Conservation (phyloP, 148 eudicot species). For the Talinum fruticosum region DNA sequence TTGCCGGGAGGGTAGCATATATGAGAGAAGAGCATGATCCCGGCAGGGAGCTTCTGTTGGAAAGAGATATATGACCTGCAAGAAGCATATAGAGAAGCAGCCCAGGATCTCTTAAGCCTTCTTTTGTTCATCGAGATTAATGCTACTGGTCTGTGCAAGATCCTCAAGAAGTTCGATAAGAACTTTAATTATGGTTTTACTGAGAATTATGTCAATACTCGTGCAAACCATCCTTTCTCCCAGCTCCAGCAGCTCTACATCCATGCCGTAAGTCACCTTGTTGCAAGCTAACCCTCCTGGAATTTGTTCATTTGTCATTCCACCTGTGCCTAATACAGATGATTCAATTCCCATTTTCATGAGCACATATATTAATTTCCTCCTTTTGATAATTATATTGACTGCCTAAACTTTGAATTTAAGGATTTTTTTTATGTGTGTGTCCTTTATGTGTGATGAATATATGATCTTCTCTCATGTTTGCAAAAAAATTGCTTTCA, state of each 20-base stretch:
- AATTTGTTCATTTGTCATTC: too few relatives aligned
- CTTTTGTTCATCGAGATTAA: conserved; percentile 42
- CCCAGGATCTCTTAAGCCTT: conserved; percentile 31
- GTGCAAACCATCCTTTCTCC: conserved; percentile 53
- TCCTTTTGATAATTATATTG: too few relatives aligned
- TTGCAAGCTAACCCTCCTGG: too few relatives aligned
- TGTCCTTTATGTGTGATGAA: background rate
- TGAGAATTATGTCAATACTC: conserved; percentile 49
- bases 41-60: too few relatives aligned
- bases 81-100: too few relatives aligned
- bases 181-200: conserved; percentile 45
- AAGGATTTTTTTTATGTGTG: background rate
- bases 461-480: background rate
- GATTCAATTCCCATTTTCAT: too few relatives aligned
- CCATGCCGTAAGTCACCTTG: conserved; percentile 39
- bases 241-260: conserved; percentile 50
- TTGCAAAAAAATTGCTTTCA: background rate
- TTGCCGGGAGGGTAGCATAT: too few relatives aligned
- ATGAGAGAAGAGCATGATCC: too few relatives aligned
- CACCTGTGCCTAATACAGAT: too few relatives aligned
- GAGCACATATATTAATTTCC: too few relatives aligned
- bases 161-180: conserved; percentile 55
- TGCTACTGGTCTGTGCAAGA: conserved; percentile 48
- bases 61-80: too few relatives aligned
- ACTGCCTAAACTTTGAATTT: too few relatives aligned